Base-by-base conservation (phyloP, 306 rosid species). In the Mucuna pruriens region DNA sequence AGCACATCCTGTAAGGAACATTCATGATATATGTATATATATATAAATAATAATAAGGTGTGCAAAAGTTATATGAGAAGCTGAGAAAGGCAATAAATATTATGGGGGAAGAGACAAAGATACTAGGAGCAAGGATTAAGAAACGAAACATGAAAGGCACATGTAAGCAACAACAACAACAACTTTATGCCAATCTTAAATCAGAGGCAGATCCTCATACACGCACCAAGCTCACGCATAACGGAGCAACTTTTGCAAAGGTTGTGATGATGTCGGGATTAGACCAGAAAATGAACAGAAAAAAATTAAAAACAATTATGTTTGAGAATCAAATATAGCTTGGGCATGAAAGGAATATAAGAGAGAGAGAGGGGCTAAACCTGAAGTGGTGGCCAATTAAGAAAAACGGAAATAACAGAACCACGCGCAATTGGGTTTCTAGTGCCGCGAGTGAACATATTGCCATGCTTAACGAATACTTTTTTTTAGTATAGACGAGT, bases 371-470 rank as follows among this genome's bases (percentile, higher is more conserved):
- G 51, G 70, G 82, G 65, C 71, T 79, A 73, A 84, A 82, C 81
- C 79, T 76, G 82, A 45, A 62, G 75, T 9, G 38, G 58, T 73
- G 80, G 61, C 84, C 17, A 23, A 52, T 66, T 68, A 72, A 65
- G 69, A 38, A 36, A 79, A 79, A 87, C 85, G 33, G 80, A 86
- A 65, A 75, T 85, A 86, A 88, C 94, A 77, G 87, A 85, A 81
- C 88, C 90, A 89, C 89, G 83, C 88, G 87, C 94, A 22, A 20
- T 77, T 67, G 42, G 25, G 7, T 71, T 60, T 67, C 6, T 16
- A 12, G 16, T 17, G 66, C 15, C 57, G 66, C 23, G 80, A 38
- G 83, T 84, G 42, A 33, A 67, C 20, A 8, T 38, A 5, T 26
- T 60, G 31, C 60, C 74, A 15, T 76, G 16, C 9, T 57, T 31